Percentiles rank a stretch among this genome's conserved stretches.
These are phyloP conservation scores for Macrophomina pseudophaseolina DNA, from an alignment of 2,329 filamentous ascomycete species.

Conservation along the genomic window DNA sequence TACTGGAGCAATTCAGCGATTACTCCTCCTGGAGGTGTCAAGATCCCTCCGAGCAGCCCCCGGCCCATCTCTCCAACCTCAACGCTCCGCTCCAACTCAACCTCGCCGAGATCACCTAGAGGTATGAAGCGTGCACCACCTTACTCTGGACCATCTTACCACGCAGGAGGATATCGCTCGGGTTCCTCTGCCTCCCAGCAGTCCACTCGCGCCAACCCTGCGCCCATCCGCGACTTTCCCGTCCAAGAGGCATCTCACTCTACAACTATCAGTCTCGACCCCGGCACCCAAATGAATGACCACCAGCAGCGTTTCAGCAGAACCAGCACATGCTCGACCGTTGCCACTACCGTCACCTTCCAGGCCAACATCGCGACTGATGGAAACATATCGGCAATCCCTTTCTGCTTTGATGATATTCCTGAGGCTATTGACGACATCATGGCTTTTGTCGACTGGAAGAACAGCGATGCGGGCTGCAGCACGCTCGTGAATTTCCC, in stretches of 20 bases:
- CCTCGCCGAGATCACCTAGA: background rate
- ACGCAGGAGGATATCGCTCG: background rate
- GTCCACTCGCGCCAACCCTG: background rate
- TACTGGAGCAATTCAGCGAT: background rate
- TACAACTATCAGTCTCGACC: background rate
- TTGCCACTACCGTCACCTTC: background rate
- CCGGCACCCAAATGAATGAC: background rate
- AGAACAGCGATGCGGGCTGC: background rate
- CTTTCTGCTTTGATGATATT: constrained; percentile 11
- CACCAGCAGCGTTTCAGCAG: background rate
- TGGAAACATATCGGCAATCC: background rate
- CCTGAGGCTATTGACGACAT: constrained; percentile 1
- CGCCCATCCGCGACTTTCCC: background rate
- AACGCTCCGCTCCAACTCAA: background rate
- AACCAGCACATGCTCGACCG: background rate
- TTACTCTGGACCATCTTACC: background rate
- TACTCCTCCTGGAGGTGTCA: background rate
- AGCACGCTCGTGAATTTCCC: background rate
- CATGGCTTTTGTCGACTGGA: constrained; percentile 14
- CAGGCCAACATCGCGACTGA: constrained; percentile 5
- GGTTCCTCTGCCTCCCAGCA: background rate
- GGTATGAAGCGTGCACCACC: background rate
- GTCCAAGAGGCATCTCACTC: background rate
- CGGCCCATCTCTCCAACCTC: background rate
- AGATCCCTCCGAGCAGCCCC: background rate